These are phyloP conservation scores for Phanerochaete carnosa DNA, from an alignment of 768 basidiomycete species.

Conservation along the genomic window DNA sequence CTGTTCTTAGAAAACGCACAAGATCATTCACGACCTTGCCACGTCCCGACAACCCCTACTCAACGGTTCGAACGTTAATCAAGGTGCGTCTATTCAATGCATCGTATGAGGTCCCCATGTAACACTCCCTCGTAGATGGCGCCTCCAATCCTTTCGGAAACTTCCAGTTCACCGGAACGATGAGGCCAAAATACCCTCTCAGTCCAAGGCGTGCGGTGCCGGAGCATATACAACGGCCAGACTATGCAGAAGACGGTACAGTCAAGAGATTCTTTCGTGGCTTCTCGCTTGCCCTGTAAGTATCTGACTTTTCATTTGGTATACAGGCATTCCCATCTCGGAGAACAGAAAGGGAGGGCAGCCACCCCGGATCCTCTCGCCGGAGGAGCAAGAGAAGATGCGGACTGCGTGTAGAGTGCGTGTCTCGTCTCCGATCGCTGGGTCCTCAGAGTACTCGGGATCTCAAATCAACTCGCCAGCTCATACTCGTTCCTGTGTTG, in stretches of 20 bases:
- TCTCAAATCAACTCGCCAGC: constrained; percentile 6
- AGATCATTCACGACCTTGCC: constrained; percentile 67
- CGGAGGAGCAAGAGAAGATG: constrained; percentile 88
- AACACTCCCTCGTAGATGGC: constrained; percentile 45
- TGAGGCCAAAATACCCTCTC: constrained; percentile 88
- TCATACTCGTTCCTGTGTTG: constrained; percentile 7
- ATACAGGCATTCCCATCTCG: constrained; percentile 56
- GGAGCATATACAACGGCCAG: constrained; percentile 79
- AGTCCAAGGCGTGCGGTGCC: constrained; percentile 76
- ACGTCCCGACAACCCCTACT: constrained; percentile 27
- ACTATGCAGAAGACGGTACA: constrained; percentile 79
- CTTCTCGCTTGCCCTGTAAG: constrained; percentile 31
- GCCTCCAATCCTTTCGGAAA: constrained; percentile 78
- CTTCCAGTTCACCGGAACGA: constrained; percentile 72
- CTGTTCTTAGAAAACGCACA: constrained; percentile 73
- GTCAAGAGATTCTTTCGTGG: constrained; percentile 22
- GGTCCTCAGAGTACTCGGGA: constrained; percentile 1
- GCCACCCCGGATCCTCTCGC: constrained; percentile 60
- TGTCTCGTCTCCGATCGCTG: constrained; percentile 5
- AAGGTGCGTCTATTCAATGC: constrained; percentile 13
- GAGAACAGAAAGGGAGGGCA: constrained; percentile 58
- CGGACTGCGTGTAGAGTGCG: constrained; percentile 79
- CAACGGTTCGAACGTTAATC: constrained; percentile 24
- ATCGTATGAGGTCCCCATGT: not conserved
- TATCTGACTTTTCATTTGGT: constrained; percentile 6